Conservation (phyloP, 2,329 filamentous ascomycete species). For the Rhynchosporium secalis region DNA sequence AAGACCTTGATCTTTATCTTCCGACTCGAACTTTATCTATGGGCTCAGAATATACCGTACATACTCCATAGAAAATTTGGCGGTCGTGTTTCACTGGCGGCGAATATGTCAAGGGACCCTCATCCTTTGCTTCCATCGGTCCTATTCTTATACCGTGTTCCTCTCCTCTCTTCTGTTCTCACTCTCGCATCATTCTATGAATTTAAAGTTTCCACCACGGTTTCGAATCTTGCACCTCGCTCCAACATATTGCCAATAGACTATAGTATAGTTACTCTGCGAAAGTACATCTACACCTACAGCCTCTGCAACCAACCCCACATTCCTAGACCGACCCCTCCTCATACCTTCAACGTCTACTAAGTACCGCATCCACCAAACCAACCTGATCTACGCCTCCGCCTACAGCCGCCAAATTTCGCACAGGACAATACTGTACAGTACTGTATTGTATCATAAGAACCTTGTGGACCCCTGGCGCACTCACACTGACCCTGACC, state of each 20-base stretch:
- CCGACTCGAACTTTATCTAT: not conserved
- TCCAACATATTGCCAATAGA: not conserved
- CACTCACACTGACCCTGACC: not conserved
- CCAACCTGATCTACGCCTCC: slow-evolving; percentile 1
- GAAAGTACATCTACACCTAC: not conserved
- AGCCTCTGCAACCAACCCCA: not conserved
- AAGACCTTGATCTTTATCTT: slow-evolving; percentile 1
- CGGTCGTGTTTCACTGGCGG: slow-evolving; percentile 1
- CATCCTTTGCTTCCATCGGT: not conserved
- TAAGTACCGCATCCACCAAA: not conserved
- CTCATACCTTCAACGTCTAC: not conserved
- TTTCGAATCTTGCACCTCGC: not conserved
- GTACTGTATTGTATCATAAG: not conserved
- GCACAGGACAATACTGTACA: too few relatives aligned
- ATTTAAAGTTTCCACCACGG: not conserved
- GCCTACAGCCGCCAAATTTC: slow-evolving; percentile 7
- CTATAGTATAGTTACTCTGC: too few relatives aligned
- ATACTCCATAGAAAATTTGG: not conserved
- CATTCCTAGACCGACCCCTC: not conserved
- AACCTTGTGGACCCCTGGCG: slow-evolving; percentile 3
- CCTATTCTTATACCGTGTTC: not conserved
- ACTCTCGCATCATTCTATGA: not conserved
- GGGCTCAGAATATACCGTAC: not conserved
- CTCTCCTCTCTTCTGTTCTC: not conserved
- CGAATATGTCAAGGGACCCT: not conserved